Evolutionary conservation across 2,329 filamentous ascomycete genomes (phyloP).

Genomic region (Epichloe coenophiala): DNA sequence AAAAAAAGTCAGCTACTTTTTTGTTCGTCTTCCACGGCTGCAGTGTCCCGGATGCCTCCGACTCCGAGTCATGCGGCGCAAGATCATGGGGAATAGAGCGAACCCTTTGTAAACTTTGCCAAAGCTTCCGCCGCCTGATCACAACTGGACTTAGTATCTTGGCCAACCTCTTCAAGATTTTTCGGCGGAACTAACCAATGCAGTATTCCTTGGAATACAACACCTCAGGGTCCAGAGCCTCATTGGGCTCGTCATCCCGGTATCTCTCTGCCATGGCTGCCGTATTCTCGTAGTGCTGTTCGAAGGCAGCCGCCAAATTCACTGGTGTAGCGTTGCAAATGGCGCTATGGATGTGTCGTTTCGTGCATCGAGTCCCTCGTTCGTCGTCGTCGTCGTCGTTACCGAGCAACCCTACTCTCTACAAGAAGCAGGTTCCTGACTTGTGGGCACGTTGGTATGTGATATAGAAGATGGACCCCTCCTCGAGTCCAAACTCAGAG

Average conservation of each 20-base stretch:
- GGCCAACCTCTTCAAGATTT: neutral
- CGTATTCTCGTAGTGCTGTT: neutral
- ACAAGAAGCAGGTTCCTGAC: neutral
- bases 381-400: neutral
- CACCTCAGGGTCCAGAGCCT: conserved; percentile 64
- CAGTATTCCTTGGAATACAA: conserved; percentile 89
- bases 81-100: neutral
- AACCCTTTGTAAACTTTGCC: conserved; percentile 98
- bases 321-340: neutral
- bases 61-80: neutral
- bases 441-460: neutral
- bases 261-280: conserved; percentile 34
- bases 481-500: neutral
- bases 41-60: neutral
- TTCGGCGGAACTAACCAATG: conserved; percentile 46
- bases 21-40: neutral
- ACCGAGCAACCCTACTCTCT: neutral
- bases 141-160: conserved; percentile 13
- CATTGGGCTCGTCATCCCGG: conserved; percentile 33
- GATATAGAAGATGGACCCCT: neutral
- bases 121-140: conserved; percentile 82
- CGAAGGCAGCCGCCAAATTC: neutral
- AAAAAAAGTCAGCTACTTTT: neutral
- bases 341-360: neutral
- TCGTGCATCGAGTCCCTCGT: neutral